Base-by-base conservation (phyloP, 169 alveolate species). In the Babesia microti region DNA sequence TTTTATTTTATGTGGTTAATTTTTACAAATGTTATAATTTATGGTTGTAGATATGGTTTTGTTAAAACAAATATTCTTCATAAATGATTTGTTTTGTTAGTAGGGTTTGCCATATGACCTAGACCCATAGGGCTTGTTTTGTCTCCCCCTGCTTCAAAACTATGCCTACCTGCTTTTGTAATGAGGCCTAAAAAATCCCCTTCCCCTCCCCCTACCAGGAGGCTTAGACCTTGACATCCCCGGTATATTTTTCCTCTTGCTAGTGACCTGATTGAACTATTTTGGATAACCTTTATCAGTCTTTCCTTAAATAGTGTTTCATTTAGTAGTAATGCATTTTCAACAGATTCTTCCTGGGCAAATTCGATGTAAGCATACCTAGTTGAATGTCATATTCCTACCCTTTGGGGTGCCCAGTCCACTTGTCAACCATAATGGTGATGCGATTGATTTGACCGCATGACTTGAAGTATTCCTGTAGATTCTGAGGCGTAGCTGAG, bases 391-490 rank as follows among this genome's bases (percentile, higher is more conserved):
- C 22, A n/a, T 2, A 9, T 21, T 53, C 37, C 9, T 27, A 61
- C 83, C 95, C 95, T 37, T 86, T 81, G 3, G 96, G 95, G 44
- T 83, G 87, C n/a, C 94, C 92, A 3, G 91, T 83, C 51, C 68
- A 61, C 61, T 88, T 87, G 59, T 89, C 92, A 11, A 86, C 91
- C 79, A 85, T 83, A 53, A 89, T 89, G 5, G 96, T 89, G 36
- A 89, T 87, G 41, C 95, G 54, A 29, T 84, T 78, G 37, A 89
- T 84, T 26, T 65, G 56, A 1, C 96, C 96, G 23, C 95, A 89
- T 6, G 84, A 75, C 42, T 84, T 73, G 72, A 89, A 89, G 30
- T 84, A 90, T 50, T 89, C 91, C 50, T 84, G 92, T 6, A 89
- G 50, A 30, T 84, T 92, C 24, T 74, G 78, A 2, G 96, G 96